Percentiles rank a stretch among this genome's conserved stretches.
These are phyloP conservation scores for Claviceps fusiformis DNA, from an alignment of 2,329 filamentous ascomycete genomes.

Conservation along the genomic window DNA sequence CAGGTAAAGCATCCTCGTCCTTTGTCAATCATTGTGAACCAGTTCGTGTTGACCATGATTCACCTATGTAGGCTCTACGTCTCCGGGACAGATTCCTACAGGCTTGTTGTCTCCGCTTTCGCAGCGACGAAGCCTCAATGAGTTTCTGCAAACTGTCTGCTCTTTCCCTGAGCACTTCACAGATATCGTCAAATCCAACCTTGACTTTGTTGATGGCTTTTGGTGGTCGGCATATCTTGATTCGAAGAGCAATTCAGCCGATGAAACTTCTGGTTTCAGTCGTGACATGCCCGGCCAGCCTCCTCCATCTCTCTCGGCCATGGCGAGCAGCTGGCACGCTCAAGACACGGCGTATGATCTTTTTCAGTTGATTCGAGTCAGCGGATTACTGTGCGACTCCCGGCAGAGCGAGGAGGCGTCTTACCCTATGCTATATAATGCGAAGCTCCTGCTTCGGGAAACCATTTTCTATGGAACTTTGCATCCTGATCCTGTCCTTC, in stretches of 20 bases:
- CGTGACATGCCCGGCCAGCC: conserved; percentile 25
- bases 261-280: conserved; percentile 7
- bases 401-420: conserved; percentile 34
- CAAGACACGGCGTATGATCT: conserved; percentile 35
- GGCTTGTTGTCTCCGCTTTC: conserved; percentile 36
- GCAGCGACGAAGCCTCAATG: conserved; percentile 36
- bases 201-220: conserved; percentile 43
- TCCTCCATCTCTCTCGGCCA: conserved; percentile 35
- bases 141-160: conserved; percentile 34
- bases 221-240: conserved; percentile 43
- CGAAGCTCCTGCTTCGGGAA: conserved; percentile 42
- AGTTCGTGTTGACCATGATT: background rate
- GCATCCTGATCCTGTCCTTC: conserved; percentile 31
- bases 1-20: conserved; percentile 23
- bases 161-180: conserved; percentile 25
- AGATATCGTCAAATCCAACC: conserved; percentile 27
- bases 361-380: conserved; percentile 37
- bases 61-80: conserved; percentile 27
- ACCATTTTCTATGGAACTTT: conserved; percentile 39
- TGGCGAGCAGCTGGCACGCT: conserved; percentile 39
- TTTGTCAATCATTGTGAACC: background rate
- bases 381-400: conserved; percentile 32
- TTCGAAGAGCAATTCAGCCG: conserved; percentile 11
- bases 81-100: conserved; percentile 35
- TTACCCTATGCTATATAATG: conserved; percentile 37